Evolutionary conservation across 2,329 filamentous ascomycete species (phyloP), one percentile per base, ranked within the genome.

Genomic region (Aspergillus intermedius): DNA sequence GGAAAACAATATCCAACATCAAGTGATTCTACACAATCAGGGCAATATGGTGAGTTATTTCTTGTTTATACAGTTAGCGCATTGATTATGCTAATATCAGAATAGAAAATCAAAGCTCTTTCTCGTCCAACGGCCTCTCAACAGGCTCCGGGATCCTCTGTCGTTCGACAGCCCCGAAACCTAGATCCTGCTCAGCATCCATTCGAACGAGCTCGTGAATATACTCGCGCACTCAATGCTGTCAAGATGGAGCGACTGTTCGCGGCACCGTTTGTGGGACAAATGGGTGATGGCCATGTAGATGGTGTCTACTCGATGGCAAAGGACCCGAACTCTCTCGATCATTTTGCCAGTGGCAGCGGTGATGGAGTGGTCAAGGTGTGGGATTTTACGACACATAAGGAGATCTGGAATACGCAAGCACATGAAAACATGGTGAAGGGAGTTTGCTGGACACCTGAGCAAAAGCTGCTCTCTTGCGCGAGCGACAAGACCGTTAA

Each of bases 371-470:
- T 96, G 8, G 81, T 98, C 49, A 98, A 98, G 71, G 86, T 93
- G 30, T 95, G 90, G 90, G 86, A 94, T 69, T 73, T 93, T 58
- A 80, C 83, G 7, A 84, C 77, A 53, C 76, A 81, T 49, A 82
- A 86, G 23, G 86, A 93, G 64, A 77, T 85, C 43, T 91, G 87
- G 84, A 79, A 87, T 60, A 79, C 80, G 3, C 82, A 86, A 54
- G 91, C 90, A 21, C 94, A 98, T 66, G 88, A 95, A 60, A 95
- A 95, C 59, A 85, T 96, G 41, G 88, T 97, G 58, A 95, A 95
- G 75, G 87, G 87, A 12, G 77, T 96, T 65, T 86, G 84, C 59
- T 98, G 91, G 87, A 95, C 90, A 3, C 79, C 82, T 41, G 88
- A 95, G 59, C 81, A 84, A 63, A 91, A 90, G 65, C 76, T 97